Evolutionary conservation across 2,329 filamentous ascomycete species (phyloP), one percentile per base, ranked within the genome.

Genomic region (Amauroascus verrucosus): DNA sequence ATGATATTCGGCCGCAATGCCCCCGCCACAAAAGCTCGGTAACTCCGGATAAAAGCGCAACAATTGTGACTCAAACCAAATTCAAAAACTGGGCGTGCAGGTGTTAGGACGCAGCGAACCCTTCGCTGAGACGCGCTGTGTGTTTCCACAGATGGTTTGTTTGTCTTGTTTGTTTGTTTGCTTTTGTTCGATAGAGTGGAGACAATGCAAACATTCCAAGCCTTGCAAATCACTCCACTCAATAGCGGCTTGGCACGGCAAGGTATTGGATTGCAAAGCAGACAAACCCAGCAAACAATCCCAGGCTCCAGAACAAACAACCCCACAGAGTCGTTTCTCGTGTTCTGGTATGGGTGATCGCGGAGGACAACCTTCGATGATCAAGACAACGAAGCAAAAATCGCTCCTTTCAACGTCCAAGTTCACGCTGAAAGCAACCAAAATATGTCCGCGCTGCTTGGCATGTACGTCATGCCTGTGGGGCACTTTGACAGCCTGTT

Each of bases 391-490:
- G 13, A 22, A 3, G 38, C 38, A 41, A 11, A 13, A 11, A 22
- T 11, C 6, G 14, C 38, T 22, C 20, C 16, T 41, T 13, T 24
- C 9, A n/a, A 13, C 11, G 18, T 20, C 40, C 20, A 14, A 43
- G n/a, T 22, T 20, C 14, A 14, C 40, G 11, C 20, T n/a, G 13
- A n/a, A n/a, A 24, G n/a, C 8, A 30, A 14, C n/a, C 20, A 9
- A 26, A 30, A n/a, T n/a, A n/a, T n/a, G 38, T 32, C 24, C 24
- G 33, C 33, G n/a, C 6, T 40, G n/a, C 33, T 30, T 41, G 16
- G 46, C 14, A 16, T 38, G 32, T 48, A 48, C 46, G 46, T 48
- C 46, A 48, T 48, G 46, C 1, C 20, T 38, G 46, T 38, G 46
- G 20, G 45, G 11, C 30, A 18, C 33, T 38, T 9, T 48, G 46